Base-by-base conservation (phyloP, 495 filamentous ascomycete species). In the Astrothelium subdiscretum region DNA sequence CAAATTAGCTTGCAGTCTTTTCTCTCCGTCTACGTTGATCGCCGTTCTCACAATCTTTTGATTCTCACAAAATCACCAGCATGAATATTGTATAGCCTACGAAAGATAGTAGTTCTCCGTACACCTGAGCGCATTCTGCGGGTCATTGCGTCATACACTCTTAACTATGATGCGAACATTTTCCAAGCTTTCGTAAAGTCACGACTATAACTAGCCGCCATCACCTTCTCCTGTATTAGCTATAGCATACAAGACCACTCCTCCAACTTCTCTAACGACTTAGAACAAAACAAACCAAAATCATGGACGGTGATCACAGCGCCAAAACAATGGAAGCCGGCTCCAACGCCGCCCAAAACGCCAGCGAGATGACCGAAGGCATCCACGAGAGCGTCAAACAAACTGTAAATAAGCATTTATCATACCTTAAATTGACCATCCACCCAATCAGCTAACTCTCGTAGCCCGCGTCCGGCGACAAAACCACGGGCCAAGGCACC, bases 351-450 rank as follows among this genome's bases (percentile, higher is more conserved):
- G 61, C 62, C 65, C 22, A 32, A 29, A 35, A 54, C 24, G 15
- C 32, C 44, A 62, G 31, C n/a, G 63, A 65, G 18, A 26, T 65
- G 51, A 62, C 59, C 32, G 60, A 62, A 24, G 60, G 59, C 38
- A 64, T 67, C 31, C 65, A 67, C 58, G 64, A 66, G 57, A 61
- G 62, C 57, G 64, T 57, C 24, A 66, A 66, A 58, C 52, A 60
- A 52, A 51, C 42, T 12, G 48, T 20, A 52, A 31, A 44, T 31
- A 57, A n/a, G n/a, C 40, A 32, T 8, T 18, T 38, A 8, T 18
- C 27, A n/a, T 11, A 31, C 27, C 13, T 1, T 8, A 57, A 15
- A 35, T 26, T 32, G 43, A 8, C 43, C 27, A 62, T 57, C 2
- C 22, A 27, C 27, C n/a, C 24, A 32, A 31, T 48, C 1, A 48